Evolutionary conservation across 2,329 filamentous ascomycete species (phyloP).

Genomic region (Neurospora crassa): DNA sequence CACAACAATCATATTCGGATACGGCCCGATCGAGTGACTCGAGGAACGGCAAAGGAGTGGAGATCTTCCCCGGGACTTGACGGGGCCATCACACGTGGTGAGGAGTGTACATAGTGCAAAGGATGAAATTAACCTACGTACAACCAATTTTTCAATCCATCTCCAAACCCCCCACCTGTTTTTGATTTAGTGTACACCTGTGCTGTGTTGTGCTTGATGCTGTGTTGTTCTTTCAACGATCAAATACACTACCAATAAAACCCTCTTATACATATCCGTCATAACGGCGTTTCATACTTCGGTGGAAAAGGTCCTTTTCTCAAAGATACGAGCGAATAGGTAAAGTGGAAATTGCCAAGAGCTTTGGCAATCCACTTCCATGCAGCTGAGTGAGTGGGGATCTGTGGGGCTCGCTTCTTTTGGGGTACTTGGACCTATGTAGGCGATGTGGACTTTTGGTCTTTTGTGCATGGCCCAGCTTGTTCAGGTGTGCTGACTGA

Average conservation of each 20-base stretch:
- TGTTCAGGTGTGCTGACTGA: neutral
- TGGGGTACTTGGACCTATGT: too few species aligned
- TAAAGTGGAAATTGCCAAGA: neutral
- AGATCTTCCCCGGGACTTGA: neutral
- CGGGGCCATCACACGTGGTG: neutral
- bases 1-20: neutral
- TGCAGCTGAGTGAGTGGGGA: neutral
- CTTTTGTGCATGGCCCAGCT: neutral
- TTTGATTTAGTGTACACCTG: neutral
- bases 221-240: neutral
- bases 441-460: neutral
- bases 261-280: neutral
- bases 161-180: neutral
- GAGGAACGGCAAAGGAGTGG: neutral
- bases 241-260: neutral
- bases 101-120: neutral
- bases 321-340: neutral
- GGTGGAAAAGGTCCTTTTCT: neutral
- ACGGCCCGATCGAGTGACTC: neutral
- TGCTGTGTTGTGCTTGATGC: neutral
- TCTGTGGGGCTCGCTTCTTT: neutral
- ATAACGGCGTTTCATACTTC: neutral
- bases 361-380: neutral
- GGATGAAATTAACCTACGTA: neutral
- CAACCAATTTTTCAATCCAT: neutral